These are phyloP conservation scores for Carpinus fangiana DNA, from an alignment of 306 rosid genomes.

Conservation along the genomic window DNA sequence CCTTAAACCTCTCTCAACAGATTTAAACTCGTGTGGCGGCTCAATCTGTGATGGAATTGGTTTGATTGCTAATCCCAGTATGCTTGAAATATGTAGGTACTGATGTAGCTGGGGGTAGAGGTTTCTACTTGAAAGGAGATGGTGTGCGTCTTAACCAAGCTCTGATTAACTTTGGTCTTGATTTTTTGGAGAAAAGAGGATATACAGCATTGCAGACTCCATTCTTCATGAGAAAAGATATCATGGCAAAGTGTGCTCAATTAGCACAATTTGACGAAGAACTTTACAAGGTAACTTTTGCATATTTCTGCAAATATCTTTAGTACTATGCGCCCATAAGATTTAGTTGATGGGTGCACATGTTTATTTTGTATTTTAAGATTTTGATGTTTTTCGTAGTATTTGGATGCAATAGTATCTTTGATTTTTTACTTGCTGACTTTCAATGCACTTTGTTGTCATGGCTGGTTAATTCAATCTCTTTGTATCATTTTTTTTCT, in stretches of 20 bases:
- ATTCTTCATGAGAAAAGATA: constrained; percentile 90
- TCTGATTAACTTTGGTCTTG: constrained; percentile 81
- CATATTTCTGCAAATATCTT: constrained; percentile 19
- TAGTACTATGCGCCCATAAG: not conserved
- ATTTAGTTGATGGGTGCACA: not conserved
- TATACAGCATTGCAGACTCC: constrained; percentile 80
- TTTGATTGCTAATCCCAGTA: constrained; percentile 15
- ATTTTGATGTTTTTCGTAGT: not conserved
- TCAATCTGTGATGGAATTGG: constrained; percentile 4
- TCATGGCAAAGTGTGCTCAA: constrained; percentile 96
- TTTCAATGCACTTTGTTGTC: not conserved
- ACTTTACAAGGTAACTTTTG: constrained; percentile 72
- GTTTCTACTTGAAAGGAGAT: constrained; percentile 86
- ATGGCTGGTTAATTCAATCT: not conserved
- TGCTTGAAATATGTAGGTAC: constrained; percentile 58
- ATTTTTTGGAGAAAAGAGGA: constrained; percentile 77
- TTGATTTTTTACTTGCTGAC: not conserved
- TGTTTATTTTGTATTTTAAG: constrained; percentile 5
- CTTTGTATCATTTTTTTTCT: not conserved
- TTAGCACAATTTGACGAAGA: constrained; percentile 97
- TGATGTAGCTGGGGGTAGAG: constrained; percentile 95
- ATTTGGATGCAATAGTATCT: not conserved
- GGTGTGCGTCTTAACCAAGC: constrained; percentile 97
- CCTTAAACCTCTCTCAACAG: not conserved
- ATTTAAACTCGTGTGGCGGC: not conserved